Base-by-base conservation (phyloP, 768 basidiomycete species). In the Cystofilobasidium bisporidii region DNA sequence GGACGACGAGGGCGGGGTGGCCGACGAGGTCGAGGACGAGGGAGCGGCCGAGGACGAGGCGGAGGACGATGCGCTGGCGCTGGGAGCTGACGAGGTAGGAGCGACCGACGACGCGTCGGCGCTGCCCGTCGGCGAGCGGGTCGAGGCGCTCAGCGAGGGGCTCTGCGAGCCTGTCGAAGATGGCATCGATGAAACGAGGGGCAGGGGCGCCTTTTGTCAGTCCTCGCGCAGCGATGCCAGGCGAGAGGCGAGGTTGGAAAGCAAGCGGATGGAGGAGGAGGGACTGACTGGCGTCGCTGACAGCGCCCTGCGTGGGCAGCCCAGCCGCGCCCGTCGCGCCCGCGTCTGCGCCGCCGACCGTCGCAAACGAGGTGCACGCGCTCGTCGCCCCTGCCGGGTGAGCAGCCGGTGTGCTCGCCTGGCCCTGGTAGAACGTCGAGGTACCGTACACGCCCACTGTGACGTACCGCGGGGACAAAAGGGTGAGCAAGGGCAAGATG, bases 331-430 rank as follows among this genome's bases (percentile, higher is more conserved):
- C 40, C 9, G 40, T 17, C 9, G 24, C 30, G 28, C 28, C 28
- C 28, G 62, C 20, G 36, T 33, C 17, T n/a, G 50, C 61, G 15
- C 43, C 43, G 3, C 33, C 55, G 65, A 89, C 81, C 9, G 83
- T 83, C 56, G 79, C 77, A 22, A 80, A 67, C 3, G 81, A 70
- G 20, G 78, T 79, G 79, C 91, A 92, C 26, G 80, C 76, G 22
- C 84, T 86, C 2, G 85, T 84, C 22, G 68, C 63, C 24, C 47
- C 62, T 17, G 68, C 47, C 28, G 63, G 24, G 38, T 81, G 80
- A 5, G 79, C 72, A 1, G 75, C 71, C 0, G 81, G 81, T 10
- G 81, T 81, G 36, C 74, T 63, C 3, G 76, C 74, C 53, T 78
- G 75, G 47, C 76, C 78, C 53, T 74, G 57, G 56, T 63, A 65